These are phyloP conservation scores for Fusarium kyushuense DNA, from an alignment of 2,329 filamentous ascomycete genomes.

Conservation along the genomic window DNA sequence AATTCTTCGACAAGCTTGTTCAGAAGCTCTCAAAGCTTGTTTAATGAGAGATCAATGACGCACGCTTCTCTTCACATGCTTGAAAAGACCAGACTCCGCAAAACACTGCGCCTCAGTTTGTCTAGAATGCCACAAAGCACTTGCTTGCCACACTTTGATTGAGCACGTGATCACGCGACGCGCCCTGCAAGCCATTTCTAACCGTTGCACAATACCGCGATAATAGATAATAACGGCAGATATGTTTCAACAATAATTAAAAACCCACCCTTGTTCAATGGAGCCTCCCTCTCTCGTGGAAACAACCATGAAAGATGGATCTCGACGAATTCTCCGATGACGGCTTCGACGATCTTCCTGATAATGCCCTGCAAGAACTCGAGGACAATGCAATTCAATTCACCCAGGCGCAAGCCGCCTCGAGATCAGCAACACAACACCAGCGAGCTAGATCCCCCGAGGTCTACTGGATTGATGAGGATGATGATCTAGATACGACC, in stretches of 20 bases:
- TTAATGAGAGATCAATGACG: slow-evolving; percentile 41
- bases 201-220: slow-evolving; percentile 22
- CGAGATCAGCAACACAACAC: slow-evolving; percentile 41
- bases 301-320: slow-evolving; percentile 51
- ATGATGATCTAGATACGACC: slow-evolving; percentile 69
- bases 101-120: slow-evolving; percentile 18
- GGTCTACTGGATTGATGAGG: slow-evolving; percentile 61
- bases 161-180: slow-evolving; percentile 50
- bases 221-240: not conserved
- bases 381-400: slow-evolving; percentile 73
- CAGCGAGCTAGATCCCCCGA: slow-evolving; percentile 50
- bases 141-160: not conserved
- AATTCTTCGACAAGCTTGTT: slow-evolving; percentile 16
- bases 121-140: not conserved
- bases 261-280: slow-evolving; percentile 37
- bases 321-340: slow-evolving; percentile 73
- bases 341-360: slow-evolving; percentile 70
- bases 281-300: slow-evolving; percentile 21
- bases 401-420: slow-evolving; percentile 59
- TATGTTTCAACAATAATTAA: slow-evolving; percentile 13
- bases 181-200: slow-evolving; percentile 29
- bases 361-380: slow-evolving; percentile 69
- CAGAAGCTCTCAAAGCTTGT: slow-evolving; percentile 14
- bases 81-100: slow-evolving; percentile 20
- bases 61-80: slow-evolving; percentile 45